Conservation (phyloP, 2,329 filamentous ascomycete species). For the Fusarium austroafricanum region DNA sequence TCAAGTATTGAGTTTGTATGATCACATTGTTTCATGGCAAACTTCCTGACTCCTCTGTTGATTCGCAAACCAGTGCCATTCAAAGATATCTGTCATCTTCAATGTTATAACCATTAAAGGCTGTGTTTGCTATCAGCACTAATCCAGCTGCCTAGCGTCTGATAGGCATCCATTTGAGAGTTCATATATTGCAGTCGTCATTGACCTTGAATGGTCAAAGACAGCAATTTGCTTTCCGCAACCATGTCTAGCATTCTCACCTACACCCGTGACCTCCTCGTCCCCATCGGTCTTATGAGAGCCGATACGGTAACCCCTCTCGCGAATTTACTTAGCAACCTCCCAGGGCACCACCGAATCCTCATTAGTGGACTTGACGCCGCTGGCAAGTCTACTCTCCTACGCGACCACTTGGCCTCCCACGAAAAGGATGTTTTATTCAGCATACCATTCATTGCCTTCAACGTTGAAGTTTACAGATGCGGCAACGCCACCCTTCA, state of each 20-base stretch:
- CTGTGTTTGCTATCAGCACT: neutral
- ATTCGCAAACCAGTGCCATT: no score
- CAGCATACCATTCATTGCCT: neutral
- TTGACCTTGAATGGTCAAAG: neutral
- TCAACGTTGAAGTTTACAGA: neutral
- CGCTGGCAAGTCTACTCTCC: neutral
- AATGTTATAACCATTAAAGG: no score
- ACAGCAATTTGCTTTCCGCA: fast-evolving
- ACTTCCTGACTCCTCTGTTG: no score
- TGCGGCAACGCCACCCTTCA: slow-evolving; percentile 1
- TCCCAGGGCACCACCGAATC: neutral
- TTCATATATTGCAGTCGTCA: neutral
- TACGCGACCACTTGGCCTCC: neutral
- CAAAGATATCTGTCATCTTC: no score
- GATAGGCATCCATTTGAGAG: neutral
- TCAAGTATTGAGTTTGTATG: no score
- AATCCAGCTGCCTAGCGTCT: neutral
- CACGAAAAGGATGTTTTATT: neutral
- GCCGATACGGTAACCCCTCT: neutral
- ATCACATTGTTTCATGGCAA: no score
- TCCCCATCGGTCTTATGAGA: neutral
- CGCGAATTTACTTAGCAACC: neutral
- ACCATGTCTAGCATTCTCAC: neutral
- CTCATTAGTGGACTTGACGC: neutral
- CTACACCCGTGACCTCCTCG: neutral